Evolutionary conservation across 345 rosid genomes (phyloP).

Genomic region (Brassica cretica): DNA sequence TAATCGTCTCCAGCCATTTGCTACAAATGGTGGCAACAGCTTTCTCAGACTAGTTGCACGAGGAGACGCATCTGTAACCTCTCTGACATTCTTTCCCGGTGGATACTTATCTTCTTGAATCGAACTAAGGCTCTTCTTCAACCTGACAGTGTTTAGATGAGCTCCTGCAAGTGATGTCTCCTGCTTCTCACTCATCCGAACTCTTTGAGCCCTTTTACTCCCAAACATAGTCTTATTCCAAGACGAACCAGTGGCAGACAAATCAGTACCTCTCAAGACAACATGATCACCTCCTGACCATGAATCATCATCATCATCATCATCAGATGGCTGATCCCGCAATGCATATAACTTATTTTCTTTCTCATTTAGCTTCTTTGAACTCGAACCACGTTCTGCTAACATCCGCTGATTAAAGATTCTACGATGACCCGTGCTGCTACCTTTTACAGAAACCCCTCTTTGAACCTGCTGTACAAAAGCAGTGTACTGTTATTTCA

Average conservation of each 20-base stretch:
- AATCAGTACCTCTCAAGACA: slow-evolving; percentile 41
- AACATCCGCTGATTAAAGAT: slow-evolving; percentile 59
- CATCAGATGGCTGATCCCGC: slow-evolving; percentile 49
- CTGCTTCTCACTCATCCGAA: slow-evolving; percentile 17
- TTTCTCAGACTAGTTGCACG: slow-evolving; percentile 42
- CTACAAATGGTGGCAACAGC: slow-evolving; percentile 31
- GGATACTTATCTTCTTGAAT: slow-evolving; percentile 30
- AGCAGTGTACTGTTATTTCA: slow-evolving; percentile 34
- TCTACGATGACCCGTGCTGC: slow-evolving; percentile 51
- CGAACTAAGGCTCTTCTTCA: slow-evolving; percentile 30
- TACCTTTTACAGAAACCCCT: slow-evolving; percentile 36
- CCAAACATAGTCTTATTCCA: neutral
- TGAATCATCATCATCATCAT: slow-evolving; percentile 43
- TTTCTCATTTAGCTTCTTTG: slow-evolving; percentile 50
- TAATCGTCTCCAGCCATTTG: slow-evolving; percentile 31
- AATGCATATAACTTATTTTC: slow-evolving; percentile 49
- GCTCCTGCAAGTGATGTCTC: slow-evolving; percentile 9
- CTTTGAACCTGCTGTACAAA: slow-evolving; percentile 49
- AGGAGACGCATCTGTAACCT: slow-evolving; percentile 42
- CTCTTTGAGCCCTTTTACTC: slow-evolving; percentile 27
- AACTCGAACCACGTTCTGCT: slow-evolving; percentile 56
- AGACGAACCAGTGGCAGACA: slow-evolving; percentile 22
- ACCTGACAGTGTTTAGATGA: slow-evolving; percentile 7
- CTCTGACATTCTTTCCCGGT: neutral
- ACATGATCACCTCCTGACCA: slow-evolving; percentile 43